Conservation (phyloP, 164 flowering plant genomes). For the Vitis riparia region DNA sequence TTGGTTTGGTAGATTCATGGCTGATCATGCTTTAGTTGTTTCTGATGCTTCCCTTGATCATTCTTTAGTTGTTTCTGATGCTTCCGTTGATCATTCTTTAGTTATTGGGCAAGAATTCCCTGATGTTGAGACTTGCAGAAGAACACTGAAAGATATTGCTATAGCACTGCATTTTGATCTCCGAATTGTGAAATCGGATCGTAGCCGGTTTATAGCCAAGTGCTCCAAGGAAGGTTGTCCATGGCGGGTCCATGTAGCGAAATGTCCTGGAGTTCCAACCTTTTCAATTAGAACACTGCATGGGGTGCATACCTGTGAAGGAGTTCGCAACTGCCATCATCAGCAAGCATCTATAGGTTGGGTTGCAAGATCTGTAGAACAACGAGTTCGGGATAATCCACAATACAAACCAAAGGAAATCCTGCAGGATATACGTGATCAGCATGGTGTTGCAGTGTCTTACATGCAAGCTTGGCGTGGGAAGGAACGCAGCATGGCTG, state of each 20-base stretch:
- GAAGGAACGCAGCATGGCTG: constrained; percentile 98
- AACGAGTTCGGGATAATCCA: constrained; percentile 84
- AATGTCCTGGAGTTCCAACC: constrained; percentile 82
- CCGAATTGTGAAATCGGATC: constrained; percentile 95
- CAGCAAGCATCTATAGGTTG: constrained; percentile 98
- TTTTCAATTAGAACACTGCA: constrained; percentile 84
- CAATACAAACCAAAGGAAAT: constrained; percentile 95
- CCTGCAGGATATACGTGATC: constrained; percentile 80
- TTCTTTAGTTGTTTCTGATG: constrained; percentile 3
- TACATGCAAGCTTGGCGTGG: constrained; percentile 99
- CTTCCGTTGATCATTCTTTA: constrained; percentile 40
- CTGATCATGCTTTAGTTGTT: constrained; percentile 27
- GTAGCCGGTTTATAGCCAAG: constrained; percentile 93
- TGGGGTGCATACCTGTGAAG: constrained; percentile 93
- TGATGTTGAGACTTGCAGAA: constrained; percentile 64
- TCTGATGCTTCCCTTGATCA: constrained; percentile 22
- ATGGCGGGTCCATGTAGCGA: constrained; percentile 97
- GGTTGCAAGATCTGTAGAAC: constrained; percentile 98
- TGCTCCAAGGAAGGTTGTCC: constrained; percentile 98
- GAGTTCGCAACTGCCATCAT: constrained; percentile 86
- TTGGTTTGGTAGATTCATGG: constrained; percentile 30
- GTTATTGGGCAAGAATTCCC: constrained; percentile 88
- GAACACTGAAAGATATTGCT: constrained; percentile 81
- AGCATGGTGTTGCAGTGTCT: constrained; percentile 96
- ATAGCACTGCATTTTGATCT: constrained; percentile 92